Evolutionary conservation across 2,329 filamentous ascomycete genomes (phyloP), one percentile per base, ranked within the genome.

Genomic region (Trichoderma koningii): DNA sequence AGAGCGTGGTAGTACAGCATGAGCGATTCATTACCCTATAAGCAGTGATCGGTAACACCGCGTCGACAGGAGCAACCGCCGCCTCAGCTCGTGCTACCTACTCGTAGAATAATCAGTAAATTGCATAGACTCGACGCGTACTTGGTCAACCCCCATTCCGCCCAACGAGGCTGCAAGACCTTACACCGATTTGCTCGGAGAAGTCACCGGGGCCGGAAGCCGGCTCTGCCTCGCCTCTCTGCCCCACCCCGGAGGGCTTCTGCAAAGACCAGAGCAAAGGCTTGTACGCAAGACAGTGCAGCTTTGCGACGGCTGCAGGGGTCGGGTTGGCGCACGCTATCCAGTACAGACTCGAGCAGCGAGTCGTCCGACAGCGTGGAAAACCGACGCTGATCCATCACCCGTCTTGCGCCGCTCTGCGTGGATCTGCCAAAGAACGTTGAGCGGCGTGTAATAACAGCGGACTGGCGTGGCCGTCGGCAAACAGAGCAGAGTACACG

Each of bases 301-400:
- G 47, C 59, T 63, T 66, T 66, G 64, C 64, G 64, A 66, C 64
- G 64, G 64, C 64, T 66, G 64, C 64, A 66, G 64, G 57, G 38
- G 50, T 66, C 55, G 55, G 52, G 48, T 19, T 28, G 59, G 63
- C 48, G 41, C 38, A 26, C 48, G 30, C 51, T 50, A 45, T 47
- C n/a, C n/a, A n/a, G n/a, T n/a, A n/a, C n/a, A n/a, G n/a, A 44
- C 19, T 48, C 34, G 23, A 12, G 34, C 26, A 48, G 42, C 42
- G 55, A 34, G 34, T 38, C 41, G 55, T 28, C 63, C 63, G 63
- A 55, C 56, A 26, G 26, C 14, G 17, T 56, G 50, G 38, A 52
- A 17, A 50, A 42, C 44, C 56, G 34, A 50, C 26, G 55, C 47
- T 60, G 63, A 60, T 65, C 47, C 47, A 42, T 23, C 41, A 17